Conservation (phyloP, 495 filamentous ascomycete genomes). For the Usnea hakonensis region DNA sequence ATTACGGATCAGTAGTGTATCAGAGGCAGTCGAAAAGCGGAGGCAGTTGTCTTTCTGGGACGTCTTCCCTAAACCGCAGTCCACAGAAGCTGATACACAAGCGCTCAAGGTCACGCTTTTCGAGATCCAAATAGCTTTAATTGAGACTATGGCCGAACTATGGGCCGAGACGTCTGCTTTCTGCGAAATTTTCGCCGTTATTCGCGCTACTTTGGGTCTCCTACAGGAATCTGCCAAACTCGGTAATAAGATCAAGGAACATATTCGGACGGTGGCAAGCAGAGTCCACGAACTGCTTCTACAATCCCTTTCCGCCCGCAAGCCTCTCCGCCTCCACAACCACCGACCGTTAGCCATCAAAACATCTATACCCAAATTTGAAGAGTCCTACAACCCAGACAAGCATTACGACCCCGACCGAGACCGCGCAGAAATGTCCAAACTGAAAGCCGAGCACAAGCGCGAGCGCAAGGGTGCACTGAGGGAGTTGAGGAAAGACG, state of each 20-base stretch:
- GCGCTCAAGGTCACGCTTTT: slow-evolving; percentile 53
- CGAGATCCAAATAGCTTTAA: slow-evolving; percentile 47
- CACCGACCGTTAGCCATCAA: slow-evolving; percentile 86
- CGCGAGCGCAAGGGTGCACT: slow-evolving; percentile 91
- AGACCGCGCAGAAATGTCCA: slow-evolving; percentile 72
- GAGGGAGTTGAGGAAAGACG: slow-evolving; percentile 89
- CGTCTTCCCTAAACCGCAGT: slow-evolving; percentile 31
- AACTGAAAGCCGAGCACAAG: slow-evolving; percentile 84
- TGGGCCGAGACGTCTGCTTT: slow-evolving; percentile 66
- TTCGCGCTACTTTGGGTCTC: slow-evolving; percentile 46
- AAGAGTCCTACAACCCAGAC: slow-evolving; percentile 87
- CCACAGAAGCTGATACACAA: slow-evolving; percentile 29
- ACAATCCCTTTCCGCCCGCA: slow-evolving; percentile 53
- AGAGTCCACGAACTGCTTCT: slow-evolving; percentile 39
- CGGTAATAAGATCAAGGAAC: slow-evolving; percentile 25
- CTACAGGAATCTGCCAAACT: slow-evolving; percentile 41
- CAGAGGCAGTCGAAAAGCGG: slow-evolving; percentile 23
- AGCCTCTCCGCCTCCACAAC: slow-evolving; percentile 79
- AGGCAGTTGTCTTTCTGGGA: slow-evolving; percentile 46
- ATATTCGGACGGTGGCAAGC: slow-evolving; percentile 22
- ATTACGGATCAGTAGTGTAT: slow-evolving; percentile 38
- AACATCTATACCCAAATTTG: slow-evolving; percentile 86
- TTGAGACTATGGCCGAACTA: slow-evolving; percentile 51
- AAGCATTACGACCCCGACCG: slow-evolving; percentile 93
- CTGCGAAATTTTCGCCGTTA: slow-evolving; percentile 61